Evolutionary conservation across 106 monocot genomes (phyloP).

Genomic region (Chionographis japonica): DNA sequence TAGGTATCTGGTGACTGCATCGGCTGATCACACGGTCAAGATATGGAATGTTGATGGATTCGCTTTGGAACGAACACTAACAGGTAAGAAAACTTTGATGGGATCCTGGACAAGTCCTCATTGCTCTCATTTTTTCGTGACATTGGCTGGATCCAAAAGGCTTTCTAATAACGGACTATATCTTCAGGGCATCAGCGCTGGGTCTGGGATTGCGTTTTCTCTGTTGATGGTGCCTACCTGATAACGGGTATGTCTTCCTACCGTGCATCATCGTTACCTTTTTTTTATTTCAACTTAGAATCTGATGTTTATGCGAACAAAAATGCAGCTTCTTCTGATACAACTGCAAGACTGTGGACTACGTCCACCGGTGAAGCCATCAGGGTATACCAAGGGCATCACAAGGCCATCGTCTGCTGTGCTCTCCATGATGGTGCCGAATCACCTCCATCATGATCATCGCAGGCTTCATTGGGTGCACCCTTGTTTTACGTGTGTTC

Average conservation of each 20-base stretch:
- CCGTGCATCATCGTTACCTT: no score
- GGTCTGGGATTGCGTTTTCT: conserved; percentile 99
- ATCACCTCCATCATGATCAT: conserved; percentile 37
- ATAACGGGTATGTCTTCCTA: conserved; percentile 65
- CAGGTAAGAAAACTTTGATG: conserved; percentile 30
- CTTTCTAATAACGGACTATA: background rate
- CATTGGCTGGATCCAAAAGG: no score
- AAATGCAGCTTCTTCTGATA: conserved; percentile 84
- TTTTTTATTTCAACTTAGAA: no score
- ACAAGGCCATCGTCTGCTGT: conserved; percentile 83
- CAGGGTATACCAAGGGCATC: conserved; percentile 83
- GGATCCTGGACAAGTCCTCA: no score
- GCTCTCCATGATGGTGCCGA: conserved; percentile 94
- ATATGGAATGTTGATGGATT: conserved; percentile 99
- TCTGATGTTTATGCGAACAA: no score
- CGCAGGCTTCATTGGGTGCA: no score
- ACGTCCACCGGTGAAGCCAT: conserved; percentile 78
- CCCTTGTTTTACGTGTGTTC: no score
- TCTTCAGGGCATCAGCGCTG: conserved; percentile 83
- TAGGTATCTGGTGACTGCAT: conserved; percentile 90
- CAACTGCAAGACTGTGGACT: conserved; percentile 78
- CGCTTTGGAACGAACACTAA: conserved; percentile 74
- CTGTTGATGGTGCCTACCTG: conserved; percentile 93
- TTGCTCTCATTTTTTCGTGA: no score
- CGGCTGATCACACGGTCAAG: conserved; percentile 91